Evolutionary conservation across 768 basidiomycete genomes (phyloP).

Genomic region (Leccinum truebloodii): DNA sequence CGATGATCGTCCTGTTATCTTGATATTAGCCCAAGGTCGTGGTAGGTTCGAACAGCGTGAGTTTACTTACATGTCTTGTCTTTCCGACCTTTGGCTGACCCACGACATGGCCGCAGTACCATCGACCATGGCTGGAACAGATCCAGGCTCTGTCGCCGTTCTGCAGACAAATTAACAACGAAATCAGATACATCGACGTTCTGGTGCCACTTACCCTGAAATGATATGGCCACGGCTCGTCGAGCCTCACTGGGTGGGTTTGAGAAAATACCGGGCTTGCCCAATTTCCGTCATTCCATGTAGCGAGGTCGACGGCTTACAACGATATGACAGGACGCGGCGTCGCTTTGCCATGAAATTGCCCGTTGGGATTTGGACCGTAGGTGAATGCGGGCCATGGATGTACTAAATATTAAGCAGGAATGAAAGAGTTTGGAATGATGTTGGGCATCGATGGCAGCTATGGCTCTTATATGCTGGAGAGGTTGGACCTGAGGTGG

Average conservation of each 20-base stretch:
- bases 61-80: slow-evolving; percentile 45
- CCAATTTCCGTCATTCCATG: slow-evolving; percentile 31
- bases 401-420: neutral
- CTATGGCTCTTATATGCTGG: neutral
- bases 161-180: slow-evolving; percentile 27
- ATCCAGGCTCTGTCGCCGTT: slow-evolving; percentile 57
- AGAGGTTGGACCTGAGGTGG: no score
- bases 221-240: no score
- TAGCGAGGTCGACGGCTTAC: slow-evolving; percentile 24
- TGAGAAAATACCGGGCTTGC: no score
- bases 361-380: neutral
- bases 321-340: slow-evolving; percentile 6
- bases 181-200: neutral
- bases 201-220: no score
- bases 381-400: slow-evolving; percentile 9
- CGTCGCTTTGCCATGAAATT: neutral
- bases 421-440: neutral
- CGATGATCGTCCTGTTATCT: slow-evolving; percentile 39
- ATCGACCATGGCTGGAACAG: slow-evolving; percentile 46
- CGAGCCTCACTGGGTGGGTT: no score
- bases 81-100: slow-evolving; percentile 44
- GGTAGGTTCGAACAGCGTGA: neutral
- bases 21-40: neutral
- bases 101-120: slow-evolving; percentile 51
- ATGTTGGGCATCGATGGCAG: neutral